These are phyloP conservation scores for Termitomyces eurrhizus DNA, from an alignment of 768 basidiomycete species.

Conservation along the genomic window DNA sequence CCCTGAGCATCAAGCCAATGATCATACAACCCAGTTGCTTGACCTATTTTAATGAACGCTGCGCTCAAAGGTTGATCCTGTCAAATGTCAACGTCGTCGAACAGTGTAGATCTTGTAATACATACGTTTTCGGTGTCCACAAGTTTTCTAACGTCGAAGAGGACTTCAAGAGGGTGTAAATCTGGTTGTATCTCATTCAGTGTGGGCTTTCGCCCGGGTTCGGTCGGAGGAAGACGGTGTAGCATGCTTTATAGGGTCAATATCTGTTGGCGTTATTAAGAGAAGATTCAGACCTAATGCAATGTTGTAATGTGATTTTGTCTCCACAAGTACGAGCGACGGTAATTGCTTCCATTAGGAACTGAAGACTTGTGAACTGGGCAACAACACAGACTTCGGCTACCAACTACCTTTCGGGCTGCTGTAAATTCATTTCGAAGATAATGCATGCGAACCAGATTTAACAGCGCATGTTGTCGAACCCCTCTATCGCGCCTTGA, in stretches of 20 bases:
- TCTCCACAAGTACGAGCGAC: conserved; percentile 75
- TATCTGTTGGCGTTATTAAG: not conserved
- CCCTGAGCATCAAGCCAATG: conserved; percentile 63
- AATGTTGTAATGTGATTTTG: conserved; percentile 70
- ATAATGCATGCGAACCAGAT: conserved; percentile 77
- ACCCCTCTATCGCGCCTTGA: conserved; percentile 47
- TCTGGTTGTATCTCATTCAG: conserved; percentile 75
- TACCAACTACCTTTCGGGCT: conserved; percentile 54
- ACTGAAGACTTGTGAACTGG: conserved; percentile 32
- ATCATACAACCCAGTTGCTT: conserved; percentile 68
- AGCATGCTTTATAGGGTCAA: conserved; percentile 45
- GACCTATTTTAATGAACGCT: conserved; percentile 63
- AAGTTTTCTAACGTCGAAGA: conserved; percentile 77
- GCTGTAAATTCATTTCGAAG: conserved; percentile 62
- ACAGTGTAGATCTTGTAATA: not conserved
- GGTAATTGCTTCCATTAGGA: conserved; percentile 72
- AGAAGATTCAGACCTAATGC: conserved; percentile 53
- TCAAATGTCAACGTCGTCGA: not conserved
- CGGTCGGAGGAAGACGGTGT: conserved; percentile 60
- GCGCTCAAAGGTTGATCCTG: conserved; percentile 71
- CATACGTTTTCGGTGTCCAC: conserved; percentile 60
- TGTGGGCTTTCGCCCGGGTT: conserved; percentile 41
- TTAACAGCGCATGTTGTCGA: conserved; percentile 77
- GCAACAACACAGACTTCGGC: not conserved
- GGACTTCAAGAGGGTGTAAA: conserved; percentile 70